Percentiles rank a stretch among this genome's conserved stretches.
Conservation (phyloP, 306 rosid species). For the Fagus crenata region DNA sequence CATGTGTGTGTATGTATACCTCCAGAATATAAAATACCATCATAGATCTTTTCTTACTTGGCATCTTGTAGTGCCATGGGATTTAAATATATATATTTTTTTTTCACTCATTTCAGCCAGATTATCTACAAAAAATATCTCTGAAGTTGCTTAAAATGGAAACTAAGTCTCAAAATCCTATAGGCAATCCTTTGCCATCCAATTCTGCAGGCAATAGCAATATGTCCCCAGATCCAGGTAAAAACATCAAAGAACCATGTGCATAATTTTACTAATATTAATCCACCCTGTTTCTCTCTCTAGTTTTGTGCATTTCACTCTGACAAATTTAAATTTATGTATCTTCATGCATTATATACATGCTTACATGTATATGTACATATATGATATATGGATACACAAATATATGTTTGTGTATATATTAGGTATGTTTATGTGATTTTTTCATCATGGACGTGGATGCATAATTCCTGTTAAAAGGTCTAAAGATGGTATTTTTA, state of each 20-base stretch:
- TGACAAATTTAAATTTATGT: background rate
- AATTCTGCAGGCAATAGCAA: slow-evolving; percentile 31
- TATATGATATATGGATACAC: background rate
- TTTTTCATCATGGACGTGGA: background rate
- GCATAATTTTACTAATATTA: background rate
- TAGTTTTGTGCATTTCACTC: background rate
- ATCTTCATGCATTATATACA: background rate
- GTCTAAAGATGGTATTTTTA: background rate
- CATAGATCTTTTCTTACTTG: too few relatives aligned
- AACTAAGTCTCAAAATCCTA: slow-evolving; percentile 40
- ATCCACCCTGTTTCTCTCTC: background rate
- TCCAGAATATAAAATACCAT: too few relatives aligned
- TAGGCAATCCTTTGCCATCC: slow-evolving; percentile 31
- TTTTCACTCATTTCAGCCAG: too few relatives aligned
- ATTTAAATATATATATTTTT: too few relatives aligned
- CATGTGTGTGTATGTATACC: background rate
- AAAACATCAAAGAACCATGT: too few relatives aligned
- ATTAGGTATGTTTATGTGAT: background rate
- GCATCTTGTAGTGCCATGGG: too few relatives aligned
- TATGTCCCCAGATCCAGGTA: too few relatives aligned
- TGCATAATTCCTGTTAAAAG: background rate
- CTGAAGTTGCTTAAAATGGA: slow-evolving; percentile 22
- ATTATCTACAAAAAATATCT: too few relatives aligned
- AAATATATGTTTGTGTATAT: background rate
- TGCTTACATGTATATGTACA: background rate